Conservation (phyloP, 2,329 filamentous ascomycete genomes). For the Penicillium sp. region DNA sequence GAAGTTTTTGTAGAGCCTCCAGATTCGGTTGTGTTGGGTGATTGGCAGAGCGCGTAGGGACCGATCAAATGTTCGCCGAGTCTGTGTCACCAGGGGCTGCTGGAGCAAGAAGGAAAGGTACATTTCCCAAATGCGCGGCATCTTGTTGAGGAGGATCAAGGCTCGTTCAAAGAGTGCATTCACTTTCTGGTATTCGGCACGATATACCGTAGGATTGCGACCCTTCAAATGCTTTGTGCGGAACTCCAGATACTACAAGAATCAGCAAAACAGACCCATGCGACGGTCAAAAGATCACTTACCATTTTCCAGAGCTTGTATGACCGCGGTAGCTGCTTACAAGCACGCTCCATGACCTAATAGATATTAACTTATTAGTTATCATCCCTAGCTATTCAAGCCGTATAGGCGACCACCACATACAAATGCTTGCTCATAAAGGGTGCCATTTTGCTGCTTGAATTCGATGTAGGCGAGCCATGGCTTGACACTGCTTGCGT, state of each 20-base stretch:
- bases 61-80: constrained; percentile 84
- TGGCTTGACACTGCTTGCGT: constrained; percentile 81
- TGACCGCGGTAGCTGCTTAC: constrained; percentile 82
- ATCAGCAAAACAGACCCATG: constrained; percentile 20
- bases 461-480: constrained; percentile 94
- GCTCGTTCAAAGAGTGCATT: constrained; percentile 93
- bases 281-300: constrained; percentile 12
- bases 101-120: constrained; percentile 87
- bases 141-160: constrained; percentile 92
- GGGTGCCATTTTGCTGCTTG: constrained; percentile 81
- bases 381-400: not conserved
- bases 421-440: constrained; percentile 80
- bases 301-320: constrained; percentile 99
- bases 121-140: constrained; percentile 98
- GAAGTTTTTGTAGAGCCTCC: constrained; percentile 87
- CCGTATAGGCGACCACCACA: constrained; percentile 12
- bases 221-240: constrained; percentile 76
- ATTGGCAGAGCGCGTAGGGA: constrained; percentile 87
- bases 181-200: constrained; percentile 83
- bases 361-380: constrained; percentile 9
- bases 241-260: constrained; percentile 73
- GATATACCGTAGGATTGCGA: constrained; percentile 78
- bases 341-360: constrained; percentile 81
- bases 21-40: constrained; percentile 93
- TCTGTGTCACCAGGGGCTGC: constrained; percentile 87